A percentile compares a stretch with the other conserved stretches of the same genome.
These are phyloP conservation scores for Zea luxurians DNA, from an alignment of 176 grass and related monocot species.

Conservation along the genomic window DNA sequence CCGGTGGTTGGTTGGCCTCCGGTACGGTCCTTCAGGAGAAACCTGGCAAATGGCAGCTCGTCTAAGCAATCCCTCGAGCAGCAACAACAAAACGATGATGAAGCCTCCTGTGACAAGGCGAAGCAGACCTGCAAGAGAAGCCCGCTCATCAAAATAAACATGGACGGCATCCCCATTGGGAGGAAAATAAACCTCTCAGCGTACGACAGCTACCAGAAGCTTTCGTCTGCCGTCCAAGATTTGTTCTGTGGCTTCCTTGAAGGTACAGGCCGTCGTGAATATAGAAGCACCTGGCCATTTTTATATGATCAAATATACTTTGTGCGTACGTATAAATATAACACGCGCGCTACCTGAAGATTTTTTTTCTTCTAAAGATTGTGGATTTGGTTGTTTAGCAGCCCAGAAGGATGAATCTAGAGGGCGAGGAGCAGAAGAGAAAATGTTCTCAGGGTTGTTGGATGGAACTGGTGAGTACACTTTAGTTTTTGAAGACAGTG, in stretches of 20 bases:
- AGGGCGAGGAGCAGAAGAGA: conserved; percentile 41
- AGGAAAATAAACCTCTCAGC: conserved; percentile 74
- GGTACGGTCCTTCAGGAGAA: conserved; percentile 74
- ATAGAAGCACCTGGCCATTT: neutral
- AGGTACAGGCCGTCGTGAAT: conserved; percentile 44
- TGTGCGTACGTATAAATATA: neutral
- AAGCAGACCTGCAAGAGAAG: conserved; percentile 49
- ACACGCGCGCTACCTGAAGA: too few relatives aligned
- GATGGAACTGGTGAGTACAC: conserved; percentile 87
- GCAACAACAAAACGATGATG: conserved; percentile 44
- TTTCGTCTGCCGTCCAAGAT: conserved; percentile 59
- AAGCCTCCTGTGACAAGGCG: conserved; percentile 19
- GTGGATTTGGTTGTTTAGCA: conserved; percentile 11
- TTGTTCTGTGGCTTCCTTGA: conserved; percentile 71
- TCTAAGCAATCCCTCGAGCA: conserved; percentile 59
- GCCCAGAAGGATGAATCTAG: conserved; percentile 61
- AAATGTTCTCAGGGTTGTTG: conserved; percentile 73
- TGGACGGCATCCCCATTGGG: conserved; percentile 96
- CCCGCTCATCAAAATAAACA: conserved; percentile 87
- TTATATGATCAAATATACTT: neutral
- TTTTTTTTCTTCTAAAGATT: conserved; percentile 15
- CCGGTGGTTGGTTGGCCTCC: conserved; percentile 98
- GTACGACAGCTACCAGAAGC: conserved; percentile 58
- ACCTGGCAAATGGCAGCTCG: conserved; percentile 63
- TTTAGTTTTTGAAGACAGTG: conserved; percentile 67